These are phyloP conservation scores for Thielaviopsis populi DNA, from an alignment of 2,329 filamentous ascomycete genomes.

Conservation along the genomic window DNA sequence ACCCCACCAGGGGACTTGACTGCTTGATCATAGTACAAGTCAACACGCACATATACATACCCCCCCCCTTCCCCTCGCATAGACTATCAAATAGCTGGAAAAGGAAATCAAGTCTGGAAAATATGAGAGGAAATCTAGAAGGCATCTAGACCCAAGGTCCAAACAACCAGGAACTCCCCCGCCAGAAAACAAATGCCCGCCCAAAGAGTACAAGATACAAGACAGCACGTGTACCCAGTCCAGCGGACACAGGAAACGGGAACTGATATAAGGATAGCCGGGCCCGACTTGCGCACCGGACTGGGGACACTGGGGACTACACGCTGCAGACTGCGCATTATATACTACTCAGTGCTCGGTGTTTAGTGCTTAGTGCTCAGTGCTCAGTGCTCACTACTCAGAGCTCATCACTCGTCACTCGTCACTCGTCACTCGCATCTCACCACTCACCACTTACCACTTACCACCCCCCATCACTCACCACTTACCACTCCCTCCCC, in stretches of 20 bases:
- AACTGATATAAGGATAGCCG: not conserved
- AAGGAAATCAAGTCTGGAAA: not conserved
- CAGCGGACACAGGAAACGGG: not conserved
- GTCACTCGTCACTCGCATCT: no score
- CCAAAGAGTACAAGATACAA: not conserved
- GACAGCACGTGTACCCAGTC: not conserved
- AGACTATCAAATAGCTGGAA: not conserved
- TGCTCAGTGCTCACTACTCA: no score
- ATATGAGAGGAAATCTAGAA: not conserved
- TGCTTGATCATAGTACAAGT: not conserved
- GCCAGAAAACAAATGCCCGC: not conserved
- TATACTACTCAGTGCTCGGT: not conserved
- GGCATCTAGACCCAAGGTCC: not conserved
- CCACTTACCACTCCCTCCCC: not conserved
- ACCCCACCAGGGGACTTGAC: not conserved
- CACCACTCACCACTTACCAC: not conserved
- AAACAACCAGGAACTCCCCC: not conserved
- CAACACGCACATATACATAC: no score
- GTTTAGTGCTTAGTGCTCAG: no score
- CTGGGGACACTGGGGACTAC: no score
- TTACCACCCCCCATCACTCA: not conserved
- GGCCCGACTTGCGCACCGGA: not conserved
- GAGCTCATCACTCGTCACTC: no score
- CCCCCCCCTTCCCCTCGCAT: not conserved
- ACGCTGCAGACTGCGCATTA: not conserved